phyloP scores from a whole-genome alignment of 345 rosid species.

The Hibiscus trionum region DNA sequence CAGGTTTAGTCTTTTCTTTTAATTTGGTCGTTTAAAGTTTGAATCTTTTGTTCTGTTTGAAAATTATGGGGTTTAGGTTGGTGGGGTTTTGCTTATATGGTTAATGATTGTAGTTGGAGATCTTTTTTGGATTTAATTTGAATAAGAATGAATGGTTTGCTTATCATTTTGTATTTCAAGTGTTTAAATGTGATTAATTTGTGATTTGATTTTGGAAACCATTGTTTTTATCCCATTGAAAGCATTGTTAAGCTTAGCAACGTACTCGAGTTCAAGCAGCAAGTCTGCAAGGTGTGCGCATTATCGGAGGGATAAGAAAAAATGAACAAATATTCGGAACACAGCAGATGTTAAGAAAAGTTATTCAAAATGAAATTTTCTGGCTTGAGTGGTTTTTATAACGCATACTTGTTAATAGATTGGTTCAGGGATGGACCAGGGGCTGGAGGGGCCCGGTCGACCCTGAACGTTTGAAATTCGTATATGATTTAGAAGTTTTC shows the following conservation, averaged over 20 bases:
- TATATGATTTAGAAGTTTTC: no score
- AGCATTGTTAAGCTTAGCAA: neutral
- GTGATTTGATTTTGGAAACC: neutral
- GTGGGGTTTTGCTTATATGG: neutral
- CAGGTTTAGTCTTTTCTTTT: constrained; percentile 28
- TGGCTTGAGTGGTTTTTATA: neutral
- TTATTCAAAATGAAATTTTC: no score
- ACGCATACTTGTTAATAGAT: neutral
- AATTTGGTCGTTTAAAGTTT: neutral
- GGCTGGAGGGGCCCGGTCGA: no score
- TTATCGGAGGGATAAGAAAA: no score
- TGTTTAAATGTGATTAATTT: neutral
- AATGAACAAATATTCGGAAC: no score
- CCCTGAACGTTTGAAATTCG: no score
- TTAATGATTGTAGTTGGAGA: neutral
- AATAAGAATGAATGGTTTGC: neutral
- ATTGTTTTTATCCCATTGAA: neutral
- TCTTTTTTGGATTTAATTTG: neutral
- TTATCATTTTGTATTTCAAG: neutral
- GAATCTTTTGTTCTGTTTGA: neutral
- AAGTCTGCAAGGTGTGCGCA: no score
- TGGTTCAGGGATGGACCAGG: no score
- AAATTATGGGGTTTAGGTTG: neutral
- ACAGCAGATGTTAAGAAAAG: no score
- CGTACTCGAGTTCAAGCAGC: no score